Evolutionary conservation across 2,329 filamentous ascomycete genomes (phyloP).

Genomic region (Coniochaeta hoffmannii): DNA sequence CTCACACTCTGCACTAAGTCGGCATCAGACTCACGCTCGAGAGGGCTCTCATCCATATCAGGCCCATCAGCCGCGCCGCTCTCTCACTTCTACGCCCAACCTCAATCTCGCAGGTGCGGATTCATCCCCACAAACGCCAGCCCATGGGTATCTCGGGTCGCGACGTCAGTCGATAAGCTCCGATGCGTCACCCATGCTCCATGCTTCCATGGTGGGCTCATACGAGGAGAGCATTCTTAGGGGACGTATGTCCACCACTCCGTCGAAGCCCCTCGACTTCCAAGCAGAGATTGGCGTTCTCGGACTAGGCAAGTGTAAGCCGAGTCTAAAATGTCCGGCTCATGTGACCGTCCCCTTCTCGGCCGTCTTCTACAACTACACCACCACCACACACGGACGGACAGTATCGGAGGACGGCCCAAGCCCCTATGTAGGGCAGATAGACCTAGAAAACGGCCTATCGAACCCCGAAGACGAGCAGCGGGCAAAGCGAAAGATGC

Average conservation of each 20-base stretch:
- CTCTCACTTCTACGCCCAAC: conserved; percentile 55
- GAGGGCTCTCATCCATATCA: conserved; percentile 61
- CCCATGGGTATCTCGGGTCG: conserved; percentile 34
- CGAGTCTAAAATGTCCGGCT: conserved; percentile 75
- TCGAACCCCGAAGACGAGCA: conserved; percentile 41
- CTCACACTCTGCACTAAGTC: conserved; percentile 11
- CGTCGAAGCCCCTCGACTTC: conserved; percentile 87
- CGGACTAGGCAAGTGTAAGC: conserved; percentile 81
- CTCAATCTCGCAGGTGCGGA: conserved; percentile 28
- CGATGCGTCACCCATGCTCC: conserved; percentile 71
- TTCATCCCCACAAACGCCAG: conserved; percentile 42
- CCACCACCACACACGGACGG: conserved; percentile 54
- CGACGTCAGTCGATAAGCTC: conserved; percentile 65
- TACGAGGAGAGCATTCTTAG: conserved; percentile 96
- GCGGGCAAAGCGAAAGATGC: conserved; percentile 39
- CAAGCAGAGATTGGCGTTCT: conserved; percentile 92
- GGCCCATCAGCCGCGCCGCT: conserved; percentile 70
- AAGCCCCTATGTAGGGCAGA: conserved; percentile 89
- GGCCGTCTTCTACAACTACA: conserved; percentile 93
- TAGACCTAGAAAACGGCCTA: conserved; percentile 82
- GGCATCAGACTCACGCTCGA: conserved; percentile 40
- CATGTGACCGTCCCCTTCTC: conserved; percentile 89
- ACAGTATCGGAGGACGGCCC: conserved; percentile 73
- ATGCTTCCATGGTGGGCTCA: conserved; percentile 93
- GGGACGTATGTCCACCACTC: conserved; percentile 93